Conservation (phyloP, 2,329 filamentous ascomycete species). For the Coniochaeta sp. region DNA sequence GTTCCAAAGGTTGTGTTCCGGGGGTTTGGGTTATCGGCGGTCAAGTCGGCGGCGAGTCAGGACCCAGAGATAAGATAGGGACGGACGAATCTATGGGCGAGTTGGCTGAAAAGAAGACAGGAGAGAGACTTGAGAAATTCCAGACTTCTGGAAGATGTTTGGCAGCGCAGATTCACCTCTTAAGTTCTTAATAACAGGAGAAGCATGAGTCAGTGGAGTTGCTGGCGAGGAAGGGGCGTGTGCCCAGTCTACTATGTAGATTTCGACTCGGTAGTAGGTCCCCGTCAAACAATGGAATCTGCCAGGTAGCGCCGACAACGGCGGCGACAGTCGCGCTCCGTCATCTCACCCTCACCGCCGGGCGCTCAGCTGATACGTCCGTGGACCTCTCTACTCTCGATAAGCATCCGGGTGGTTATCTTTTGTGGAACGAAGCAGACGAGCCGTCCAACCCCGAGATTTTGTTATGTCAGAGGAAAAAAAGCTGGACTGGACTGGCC, state of each 20-base stretch:
- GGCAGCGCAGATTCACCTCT: too few relatives aligned
- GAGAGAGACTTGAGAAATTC: neutral
- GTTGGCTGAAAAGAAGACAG: too few relatives aligned
- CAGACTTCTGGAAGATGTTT: neutral
- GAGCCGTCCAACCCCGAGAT: neutral
- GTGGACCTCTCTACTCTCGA: neutral
- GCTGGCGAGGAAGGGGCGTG: too few relatives aligned
- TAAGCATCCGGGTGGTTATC: neutral
- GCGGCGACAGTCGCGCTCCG: neutral
- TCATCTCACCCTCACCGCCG: neutral
- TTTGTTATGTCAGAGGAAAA: slow-evolving; percentile 1
- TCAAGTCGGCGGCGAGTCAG: neutral
- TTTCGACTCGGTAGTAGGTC: too few relatives aligned
- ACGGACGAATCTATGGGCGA: too few relatives aligned
- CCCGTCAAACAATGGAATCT: neutral
- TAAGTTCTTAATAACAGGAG: too few relatives aligned
- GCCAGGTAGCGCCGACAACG: neutral
- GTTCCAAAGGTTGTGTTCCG: neutral
- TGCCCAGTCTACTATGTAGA: too few relatives aligned
- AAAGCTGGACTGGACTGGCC: neutral
- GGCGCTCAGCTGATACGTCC: neutral
- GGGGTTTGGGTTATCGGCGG: neutral
- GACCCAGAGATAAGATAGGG: neutral
- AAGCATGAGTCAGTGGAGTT: too few relatives aligned
- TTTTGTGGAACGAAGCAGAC: neutral